phyloP scores from a whole-genome alignment of 495 filamentous ascomycete species.

The Aspergillus wentii region DNA sequence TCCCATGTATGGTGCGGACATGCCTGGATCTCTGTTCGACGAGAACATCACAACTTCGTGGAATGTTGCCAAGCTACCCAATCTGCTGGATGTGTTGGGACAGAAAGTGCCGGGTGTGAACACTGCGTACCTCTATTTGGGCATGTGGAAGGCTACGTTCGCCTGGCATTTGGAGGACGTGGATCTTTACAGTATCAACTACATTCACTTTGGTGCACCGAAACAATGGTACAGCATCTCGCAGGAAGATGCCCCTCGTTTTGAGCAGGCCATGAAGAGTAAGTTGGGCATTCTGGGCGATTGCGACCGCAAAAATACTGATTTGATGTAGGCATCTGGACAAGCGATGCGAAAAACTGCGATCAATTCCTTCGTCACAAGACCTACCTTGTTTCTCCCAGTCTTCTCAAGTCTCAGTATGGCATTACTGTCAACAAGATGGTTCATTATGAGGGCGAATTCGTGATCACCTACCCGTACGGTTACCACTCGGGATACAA shows the following conservation, averaged over 20 bases:
- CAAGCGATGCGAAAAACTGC: constrained; percentile 93
- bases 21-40: constrained; percentile 93
- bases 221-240: constrained; percentile 99
- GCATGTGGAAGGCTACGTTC: constrained; percentile 99
- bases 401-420: constrained; percentile 76
- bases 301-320: background rate
- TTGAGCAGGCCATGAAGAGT: constrained; percentile 93
- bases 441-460: constrained; percentile 95
- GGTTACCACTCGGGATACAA: constrained; percentile 99
- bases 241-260: constrained; percentile 87
- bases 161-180: constrained; percentile 99
- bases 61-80: constrained; percentile 93
- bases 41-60: constrained; percentile 69
- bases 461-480: constrained; percentile 97
- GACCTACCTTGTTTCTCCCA: constrained; percentile 94
- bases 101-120: constrained; percentile 96
- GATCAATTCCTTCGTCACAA: constrained; percentile 97
- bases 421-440: constrained; percentile 93
- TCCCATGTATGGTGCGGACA: constrained; percentile 94
- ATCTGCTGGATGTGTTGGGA: constrained; percentile 88
- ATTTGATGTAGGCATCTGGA: constrained; percentile 62
- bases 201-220: constrained; percentile 96
- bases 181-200: constrained; percentile 99
- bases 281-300: constrained; percentile 9
- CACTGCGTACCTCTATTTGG: constrained; percentile 95